A percentile compares a stretch with the other conserved stretches of the same genome.
phyloP scores from a whole-genome alignment of 371 early-diverging fungal species.

The Chytridiales sp. region DNA sequence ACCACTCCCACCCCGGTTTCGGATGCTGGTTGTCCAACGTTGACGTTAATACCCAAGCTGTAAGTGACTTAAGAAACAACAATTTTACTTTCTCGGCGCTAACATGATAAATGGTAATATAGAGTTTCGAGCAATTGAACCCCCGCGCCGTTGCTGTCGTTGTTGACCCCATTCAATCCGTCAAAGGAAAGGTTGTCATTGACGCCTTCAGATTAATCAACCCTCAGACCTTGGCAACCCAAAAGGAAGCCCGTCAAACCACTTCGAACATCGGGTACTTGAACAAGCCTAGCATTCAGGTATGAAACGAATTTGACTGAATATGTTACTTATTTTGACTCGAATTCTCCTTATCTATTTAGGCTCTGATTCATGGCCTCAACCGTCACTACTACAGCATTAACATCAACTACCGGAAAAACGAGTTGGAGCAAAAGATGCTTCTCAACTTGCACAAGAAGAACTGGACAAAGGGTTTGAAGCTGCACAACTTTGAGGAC shows the following conservation, averaged over 20 bases:
- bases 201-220: conserved; percentile 99
- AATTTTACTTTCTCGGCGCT: neutral
- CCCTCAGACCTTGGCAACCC: conserved; percentile 83
- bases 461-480: conserved; percentile 98
- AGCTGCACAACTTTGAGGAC: conserved; percentile 77
- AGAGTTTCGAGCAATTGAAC: conserved; percentile 95
- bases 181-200: conserved; percentile 99
- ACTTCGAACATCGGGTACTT: conserved; percentile 99
- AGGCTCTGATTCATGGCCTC: conserved; percentile 98
- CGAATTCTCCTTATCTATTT: conserved; percentile 13
- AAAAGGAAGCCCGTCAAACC: conserved; percentile 98
- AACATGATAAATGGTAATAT: no score
- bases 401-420: conserved; percentile 98
- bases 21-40: conserved; percentile 99
- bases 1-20: conserved; percentile 99
- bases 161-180: conserved; percentile 99
- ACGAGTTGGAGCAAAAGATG: conserved; percentile 99
- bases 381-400: conserved; percentile 99
- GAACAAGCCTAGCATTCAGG: conserved; percentile 97
- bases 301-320: conserved; percentile 15
- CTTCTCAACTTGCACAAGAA: conserved; percentile 97
- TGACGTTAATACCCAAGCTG: conserved; percentile 99
- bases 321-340: conserved; percentile 3
- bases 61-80: conserved; percentile 27
- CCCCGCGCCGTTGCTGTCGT: conserved; percentile 99